phyloP scores from a whole-genome alignment of 768 basidiomycete species.

The Trametes coccinea region DNA sequence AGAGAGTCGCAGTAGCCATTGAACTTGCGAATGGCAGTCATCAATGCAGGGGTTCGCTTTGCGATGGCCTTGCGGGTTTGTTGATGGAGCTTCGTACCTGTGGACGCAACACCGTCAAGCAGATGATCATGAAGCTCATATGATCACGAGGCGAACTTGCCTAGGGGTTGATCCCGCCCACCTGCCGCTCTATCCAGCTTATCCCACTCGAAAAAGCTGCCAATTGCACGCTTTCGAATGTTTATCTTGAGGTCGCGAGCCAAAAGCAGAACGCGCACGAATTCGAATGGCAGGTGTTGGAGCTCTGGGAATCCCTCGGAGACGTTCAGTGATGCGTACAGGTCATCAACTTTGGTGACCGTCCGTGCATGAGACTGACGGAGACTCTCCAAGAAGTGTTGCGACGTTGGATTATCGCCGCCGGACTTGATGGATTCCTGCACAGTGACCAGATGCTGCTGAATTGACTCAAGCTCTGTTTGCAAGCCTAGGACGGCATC shows the following conservation, averaged over 20 bases:
- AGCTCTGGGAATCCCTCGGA: constrained; percentile 37
- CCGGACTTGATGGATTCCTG: neutral
- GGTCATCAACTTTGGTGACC: constrained; percentile 28
- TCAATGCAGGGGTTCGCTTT: constrained; percentile 33
- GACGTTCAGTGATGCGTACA: constrained; percentile 40
- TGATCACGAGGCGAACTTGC: too few species aligned
- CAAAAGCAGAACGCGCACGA: constrained; percentile 35
- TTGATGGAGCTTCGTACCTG: constrained; percentile 38
- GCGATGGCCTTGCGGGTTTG: constrained; percentile 34
- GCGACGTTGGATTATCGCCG: neutral
- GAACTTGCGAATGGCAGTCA: constrained; percentile 33
- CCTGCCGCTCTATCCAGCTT: constrained; percentile 35
- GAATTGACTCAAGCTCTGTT: constrained; percentile 29
- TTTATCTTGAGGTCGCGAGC: constrained; percentile 43
- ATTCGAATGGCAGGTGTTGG: constrained; percentile 30
- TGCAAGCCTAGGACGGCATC: constrained; percentile 36
- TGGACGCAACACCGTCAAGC: too few species aligned
- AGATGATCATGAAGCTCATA: too few species aligned
- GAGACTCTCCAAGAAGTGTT: constrained; percentile 11
- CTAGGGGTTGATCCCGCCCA: constrained; percentile 34
- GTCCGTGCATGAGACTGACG: constrained; percentile 21
- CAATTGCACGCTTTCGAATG: constrained; percentile 36
- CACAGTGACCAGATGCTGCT: constrained; percentile 23
- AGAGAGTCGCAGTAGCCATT: constrained; percentile 32
- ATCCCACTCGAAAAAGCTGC: constrained; percentile 42